These are phyloP conservation scores for Metarhizium humberi DNA, from an alignment of 2,329 filamentous ascomycete genomes.

Conservation along the genomic window DNA sequence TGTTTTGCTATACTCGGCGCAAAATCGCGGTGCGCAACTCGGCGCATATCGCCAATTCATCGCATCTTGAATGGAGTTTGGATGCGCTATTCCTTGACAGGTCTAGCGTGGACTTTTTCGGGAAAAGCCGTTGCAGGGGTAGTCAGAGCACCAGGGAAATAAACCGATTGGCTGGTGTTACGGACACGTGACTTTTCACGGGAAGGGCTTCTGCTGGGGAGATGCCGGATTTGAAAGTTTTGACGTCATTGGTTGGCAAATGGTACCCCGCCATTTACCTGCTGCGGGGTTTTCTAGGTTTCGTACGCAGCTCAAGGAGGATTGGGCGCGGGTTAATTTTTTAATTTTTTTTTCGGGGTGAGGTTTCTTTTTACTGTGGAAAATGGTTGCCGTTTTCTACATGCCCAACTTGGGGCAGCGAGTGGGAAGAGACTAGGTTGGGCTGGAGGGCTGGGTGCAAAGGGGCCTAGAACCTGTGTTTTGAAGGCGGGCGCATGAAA, in stretches of 20 bases:
- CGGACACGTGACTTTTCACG: constrained; percentile 4
- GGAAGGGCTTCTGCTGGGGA: not conserved
- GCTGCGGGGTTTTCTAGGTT: not conserved
- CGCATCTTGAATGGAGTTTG: no score
- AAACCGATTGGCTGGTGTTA: constrained; percentile 5
- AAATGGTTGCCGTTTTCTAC: no score
- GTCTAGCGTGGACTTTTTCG: not conserved
- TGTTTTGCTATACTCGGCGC: no score
- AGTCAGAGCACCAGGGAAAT: not conserved
- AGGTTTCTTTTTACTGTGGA: no score
- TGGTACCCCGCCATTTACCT: not conserved
- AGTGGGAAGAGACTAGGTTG: not conserved
- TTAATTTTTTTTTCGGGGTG: no score
- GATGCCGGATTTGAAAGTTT: not conserved
- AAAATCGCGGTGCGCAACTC: no score
- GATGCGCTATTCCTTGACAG: not conserved
- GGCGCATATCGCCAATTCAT: not conserved
- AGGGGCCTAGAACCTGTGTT: not conserved
- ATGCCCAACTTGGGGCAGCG: constrained; percentile 2
- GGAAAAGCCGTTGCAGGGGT: constrained; percentile 8
- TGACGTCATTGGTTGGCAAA: constrained; percentile 1
- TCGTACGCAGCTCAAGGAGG: not conserved
- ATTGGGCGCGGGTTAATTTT: not conserved
- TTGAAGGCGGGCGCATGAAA: not conserved
- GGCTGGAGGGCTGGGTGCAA: not conserved